A percentile compares a stretch with the other conserved stretches of the same genome.
Conservation (phyloP, 495 filamentous ascomycete genomes). For the Diplogelasinospora grovesii region DNA sequence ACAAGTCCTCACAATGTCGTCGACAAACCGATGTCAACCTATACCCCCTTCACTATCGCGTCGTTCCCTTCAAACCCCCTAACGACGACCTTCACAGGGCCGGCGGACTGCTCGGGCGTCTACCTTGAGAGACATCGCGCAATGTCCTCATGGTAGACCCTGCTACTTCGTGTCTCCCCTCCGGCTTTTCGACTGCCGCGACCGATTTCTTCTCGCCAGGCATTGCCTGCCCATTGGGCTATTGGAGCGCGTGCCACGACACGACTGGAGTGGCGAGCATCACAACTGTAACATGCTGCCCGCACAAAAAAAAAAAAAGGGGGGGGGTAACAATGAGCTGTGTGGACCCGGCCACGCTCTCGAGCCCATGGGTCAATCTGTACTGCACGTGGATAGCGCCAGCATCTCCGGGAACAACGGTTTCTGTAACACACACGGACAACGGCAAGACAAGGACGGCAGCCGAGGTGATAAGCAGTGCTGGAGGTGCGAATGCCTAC, state of each 20-base stretch:
- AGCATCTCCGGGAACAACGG: background rate
- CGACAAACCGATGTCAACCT: too few relatives aligned
- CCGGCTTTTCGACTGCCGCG: slow-evolving; percentile 11
- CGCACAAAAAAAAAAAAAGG: too few relatives aligned
- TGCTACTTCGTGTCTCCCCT: slow-evolving; percentile 14
- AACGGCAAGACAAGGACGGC: slow-evolving; percentile 5
- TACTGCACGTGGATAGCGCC: slow-evolving; percentile 20
- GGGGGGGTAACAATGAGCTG: slow-evolving; percentile 11
- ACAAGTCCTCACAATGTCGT: too few relatives aligned
- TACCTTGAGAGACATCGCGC: slow-evolving; percentile 1
- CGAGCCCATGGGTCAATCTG: slow-evolving; percentile 7
- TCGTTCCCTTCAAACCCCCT: slow-evolving; percentile 15
- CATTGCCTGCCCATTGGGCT: slow-evolving; percentile 20
- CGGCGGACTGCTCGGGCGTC: slow-evolving; percentile 13
- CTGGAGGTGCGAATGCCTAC: slow-evolving; percentile 16
- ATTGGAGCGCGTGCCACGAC: slow-evolving; percentile 17
- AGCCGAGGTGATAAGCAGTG: background rate
- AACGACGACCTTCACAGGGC: slow-evolving; percentile 18
- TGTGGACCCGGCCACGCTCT: slow-evolving; percentile 11
- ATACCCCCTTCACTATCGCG: too few relatives aligned
- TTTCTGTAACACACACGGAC: slow-evolving; percentile 10
- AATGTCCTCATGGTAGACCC: slow-evolving; percentile 15
- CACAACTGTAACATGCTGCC: slow-evolving; percentile 25
- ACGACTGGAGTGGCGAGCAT: slow-evolving; percentile 11
- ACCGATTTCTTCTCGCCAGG: slow-evolving; percentile 23